Evolutionary conservation across 1,284 basidiomycete species (phyloP), one percentile per base, ranked within the genome.

Genomic region (Pyrrhoderma lamaoense): DNA sequence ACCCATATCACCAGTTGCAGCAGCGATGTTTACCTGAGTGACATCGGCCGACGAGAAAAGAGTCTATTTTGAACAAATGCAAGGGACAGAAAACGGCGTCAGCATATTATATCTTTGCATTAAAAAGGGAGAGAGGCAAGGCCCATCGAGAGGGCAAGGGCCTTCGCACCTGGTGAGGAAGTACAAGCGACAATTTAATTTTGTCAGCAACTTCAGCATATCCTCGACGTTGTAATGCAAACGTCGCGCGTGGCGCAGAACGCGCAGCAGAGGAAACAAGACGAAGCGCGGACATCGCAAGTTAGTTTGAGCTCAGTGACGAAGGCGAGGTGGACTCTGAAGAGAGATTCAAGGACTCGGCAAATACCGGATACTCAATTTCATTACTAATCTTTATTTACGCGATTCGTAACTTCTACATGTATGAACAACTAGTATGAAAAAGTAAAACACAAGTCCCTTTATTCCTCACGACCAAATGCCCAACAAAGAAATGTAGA

Each of bases 1-100:
- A 78, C 94, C 93, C 93, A 97, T 96, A 70, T 96, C 93, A 69
- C 93, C 94, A n/a, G 90, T 86, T 53, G 85, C 87, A 46, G 93
- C 94, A 42, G 93, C 74, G 60, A 96, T 75, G 74, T 95, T 96
- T 61, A 97, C 93, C 71, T 96, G 93, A 34, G 89, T 81, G 56
- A 95, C 93, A 69, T 93, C 91, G 60, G 81, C 69, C 25, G 90
- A 89, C 53, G 79, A 80, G 77, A 83, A 95, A 67, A 97, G 81
- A 49, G 92, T 74, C 93, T 96, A 40, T 40, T 40, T n/a, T 16
- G 38, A 22, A 40, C 8, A 40, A 8, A 40, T 40, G 44, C 45
- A 40, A 39, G 45, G 21, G 40, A 23, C 27, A 47, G 23, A 16
- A 27, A 19, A 43, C 14, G 16, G 34, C 39, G 18, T 31, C 14